Evolutionary conservation across 306 rosid species (phyloP), one percentile per base, ranked within the genome.

Genomic region (Vicia faba): DNA sequence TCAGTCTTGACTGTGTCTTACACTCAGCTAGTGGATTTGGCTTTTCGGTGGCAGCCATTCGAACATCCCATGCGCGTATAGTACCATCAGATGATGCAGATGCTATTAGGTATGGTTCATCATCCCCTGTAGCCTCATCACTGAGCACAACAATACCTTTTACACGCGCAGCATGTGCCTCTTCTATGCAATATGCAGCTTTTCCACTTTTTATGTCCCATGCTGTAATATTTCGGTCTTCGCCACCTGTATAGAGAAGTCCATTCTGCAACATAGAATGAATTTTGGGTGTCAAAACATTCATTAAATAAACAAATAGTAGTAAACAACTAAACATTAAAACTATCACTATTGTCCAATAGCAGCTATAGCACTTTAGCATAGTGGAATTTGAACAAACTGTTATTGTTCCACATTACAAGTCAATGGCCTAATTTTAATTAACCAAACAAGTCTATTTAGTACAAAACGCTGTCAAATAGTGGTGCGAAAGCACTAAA

Each of bases 1-100:
- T 93, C 71, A 93, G 64, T 78, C 98, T 84, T 36, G 97, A 84
- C 44, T 82, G 74, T 40, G 98, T 89, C 69, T 86, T 83, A 44
- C 83, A 86, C 81, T 93, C 97, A 3, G 97, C 87, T 64, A 93
- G 68, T 16, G 96, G 89, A 75, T 68, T 77, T 44, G 86, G 81
- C 81, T 86, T 89, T 82, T 77, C 91, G 8, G 29, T 77, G 10
- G 71, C 26, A 18, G 88, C 87, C 97, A 82, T 82, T 11, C 98
- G 98, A 77, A 89, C 91, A 83, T 93, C 98, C 98, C 98, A 93
- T 33, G 83, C 84, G 3, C 88, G 87, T 77, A 93, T 82, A 78
- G 83, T 64, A 41, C 98, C 98, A 74, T 93, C 97, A 5, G 96
- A 81, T 54, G 98, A 89, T 20, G 89, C 97, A 77, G 97, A 86